A percentile compares a stretch with the other conserved stretches of the same genome.
Conservation (phyloP, 2,329 filamentous ascomycete genomes). For the Teratosphaeria viscida region DNA sequence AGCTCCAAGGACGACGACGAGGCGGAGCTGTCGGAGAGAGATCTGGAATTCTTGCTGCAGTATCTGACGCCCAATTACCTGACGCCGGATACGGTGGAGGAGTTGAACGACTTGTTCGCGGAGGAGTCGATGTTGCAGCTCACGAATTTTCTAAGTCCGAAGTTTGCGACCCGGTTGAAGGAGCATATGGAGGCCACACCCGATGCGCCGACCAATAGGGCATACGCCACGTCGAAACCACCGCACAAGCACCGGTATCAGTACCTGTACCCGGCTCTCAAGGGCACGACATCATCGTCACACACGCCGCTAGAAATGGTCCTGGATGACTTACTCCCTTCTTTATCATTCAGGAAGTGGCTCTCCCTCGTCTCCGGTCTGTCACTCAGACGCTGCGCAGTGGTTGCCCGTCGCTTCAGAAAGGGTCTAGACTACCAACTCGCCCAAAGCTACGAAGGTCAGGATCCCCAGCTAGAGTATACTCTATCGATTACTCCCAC, state of each 20-base stretch:
- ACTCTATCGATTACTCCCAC: slow-evolving; percentile 81
- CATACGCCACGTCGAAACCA: slow-evolving; percentile 50
- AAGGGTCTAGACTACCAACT: slow-evolving; percentile 84
- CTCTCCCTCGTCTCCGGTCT: slow-evolving; percentile 72
- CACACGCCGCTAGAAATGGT: slow-evolving; percentile 60
- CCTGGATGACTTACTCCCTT: slow-evolving; percentile 72
- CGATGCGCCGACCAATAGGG: slow-evolving; percentile 43
- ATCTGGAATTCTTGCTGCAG: slow-evolving; percentile 80
- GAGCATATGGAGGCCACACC: slow-evolving; percentile 49
- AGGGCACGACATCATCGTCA: slow-evolving; percentile 13
- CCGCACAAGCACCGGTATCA: slow-evolving; percentile 93
- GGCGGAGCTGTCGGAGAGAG: slow-evolving; percentile 58
- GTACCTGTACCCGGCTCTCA: slow-evolving; percentile 44
- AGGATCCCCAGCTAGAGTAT: slow-evolving; percentile 70
- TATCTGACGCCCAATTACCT: slow-evolving; percentile 87
- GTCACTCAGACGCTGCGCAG: slow-evolving; percentile 59
- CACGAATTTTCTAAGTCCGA: slow-evolving; percentile 64
- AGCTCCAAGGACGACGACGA: slow-evolving; percentile 33
- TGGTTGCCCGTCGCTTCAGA: slow-evolving; percentile 80
- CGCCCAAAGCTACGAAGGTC: slow-evolving; percentile 67
- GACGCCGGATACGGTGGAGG: slow-evolving; percentile 79
- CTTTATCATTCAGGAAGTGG: slow-evolving; percentile 80
- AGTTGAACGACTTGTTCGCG: slow-evolving; percentile 67
- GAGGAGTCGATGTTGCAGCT: slow-evolving; percentile 78
- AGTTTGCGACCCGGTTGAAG: slow-evolving; percentile 63